Base-by-base conservation (phyloP, 805 yeast genomes). In the Sugiyamaella smithiae region DNA sequence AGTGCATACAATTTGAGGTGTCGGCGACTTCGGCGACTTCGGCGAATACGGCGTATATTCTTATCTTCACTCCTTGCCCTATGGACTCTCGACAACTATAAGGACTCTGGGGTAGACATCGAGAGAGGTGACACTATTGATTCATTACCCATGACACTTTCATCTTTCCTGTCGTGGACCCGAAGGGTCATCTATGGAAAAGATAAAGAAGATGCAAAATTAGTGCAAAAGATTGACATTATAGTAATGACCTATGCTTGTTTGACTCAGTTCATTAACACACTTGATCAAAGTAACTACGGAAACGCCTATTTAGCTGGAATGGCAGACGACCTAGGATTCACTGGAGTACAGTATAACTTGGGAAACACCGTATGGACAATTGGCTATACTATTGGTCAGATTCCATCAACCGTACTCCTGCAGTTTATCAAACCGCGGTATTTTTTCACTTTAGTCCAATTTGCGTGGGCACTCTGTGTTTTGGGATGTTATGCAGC, bases 341-440 rank as follows among this genome's bases (percentile, higher is more conserved):
- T 74, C 72, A 55, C 59, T 31, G 68, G 64, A 12, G 72, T 71
- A 46, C 75, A 77, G 50, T 72, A 69, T 54, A 76, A 77, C 56
- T 68, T 70, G 48, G 53, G 75, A 58, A 58, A 62, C 2, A 69
- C 79, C 0, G 52, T 69, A 22, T 76, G 73, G 71, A 70, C 80
- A 0, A 73, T 74, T 19, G 82, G 81, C n/a, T 77, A 77, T 47
- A 70, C 75, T 42, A 55, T 78, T 28, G 79, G 78, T 29, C 78
- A 74, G 51, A 67, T 76, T 24, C 81, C 81, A 9, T 68, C 78
- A 0, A 32, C 37, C 8, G 17, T 32, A 8, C 37, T 29, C 22
- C 29, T 45, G 9, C 41, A 33, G 17, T 32, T 33, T 23, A 36
- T 45, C 14, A 5, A 33, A 20, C 48, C 48, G 23, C 14, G 35